Conservation (phyloP, 129 eudicot species). For the Lactuca sativa region DNA sequence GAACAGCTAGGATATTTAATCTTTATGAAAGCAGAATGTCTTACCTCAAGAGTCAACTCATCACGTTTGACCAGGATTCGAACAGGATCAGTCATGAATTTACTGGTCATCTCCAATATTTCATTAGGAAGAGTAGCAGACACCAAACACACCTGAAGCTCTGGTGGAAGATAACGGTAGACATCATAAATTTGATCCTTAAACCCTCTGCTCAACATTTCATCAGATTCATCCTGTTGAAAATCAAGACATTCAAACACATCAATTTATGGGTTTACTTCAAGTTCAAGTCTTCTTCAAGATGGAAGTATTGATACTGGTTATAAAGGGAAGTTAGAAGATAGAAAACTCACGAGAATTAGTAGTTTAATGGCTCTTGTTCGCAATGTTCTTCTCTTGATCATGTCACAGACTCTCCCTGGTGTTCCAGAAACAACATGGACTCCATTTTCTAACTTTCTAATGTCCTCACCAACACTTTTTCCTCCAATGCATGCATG, state of each 20-base stretch:
- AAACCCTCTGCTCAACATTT: slow-evolving; percentile 98
- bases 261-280: background rate
- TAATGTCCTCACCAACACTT: slow-evolving; percentile 93
- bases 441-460: slow-evolving; percentile 84
- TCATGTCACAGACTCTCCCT: slow-evolving; percentile 97
- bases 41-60: slow-evolving; percentile 92
- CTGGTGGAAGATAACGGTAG: slow-evolving; percentile 96
- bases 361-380: slow-evolving; percentile 80
- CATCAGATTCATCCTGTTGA: slow-evolving; percentile 91
- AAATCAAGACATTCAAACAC: background rate
- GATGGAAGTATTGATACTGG: background rate
- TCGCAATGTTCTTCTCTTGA: slow-evolving; percentile 83
- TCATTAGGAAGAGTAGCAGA: slow-evolving; percentile 98
- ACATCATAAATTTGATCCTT: slow-evolving; percentile 99
- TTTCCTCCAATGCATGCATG: slow-evolving; percentile 98
- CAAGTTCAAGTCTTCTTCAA: no score
- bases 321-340: background rate
- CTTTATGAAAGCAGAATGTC: background rate
- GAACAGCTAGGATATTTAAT: background rate
- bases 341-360: slow-evolving; percentile 60
- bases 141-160: slow-evolving; percentile 92
- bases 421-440: slow-evolving; percentile 98
- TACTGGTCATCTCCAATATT: slow-evolving; percentile 92
- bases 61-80: slow-evolving; percentile 97
- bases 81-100: slow-evolving; percentile 99